These are phyloP conservation scores for Orobanche coerulescens DNA, from an alignment of 257 asterid genomes.

Conservation along the genomic window DNA sequence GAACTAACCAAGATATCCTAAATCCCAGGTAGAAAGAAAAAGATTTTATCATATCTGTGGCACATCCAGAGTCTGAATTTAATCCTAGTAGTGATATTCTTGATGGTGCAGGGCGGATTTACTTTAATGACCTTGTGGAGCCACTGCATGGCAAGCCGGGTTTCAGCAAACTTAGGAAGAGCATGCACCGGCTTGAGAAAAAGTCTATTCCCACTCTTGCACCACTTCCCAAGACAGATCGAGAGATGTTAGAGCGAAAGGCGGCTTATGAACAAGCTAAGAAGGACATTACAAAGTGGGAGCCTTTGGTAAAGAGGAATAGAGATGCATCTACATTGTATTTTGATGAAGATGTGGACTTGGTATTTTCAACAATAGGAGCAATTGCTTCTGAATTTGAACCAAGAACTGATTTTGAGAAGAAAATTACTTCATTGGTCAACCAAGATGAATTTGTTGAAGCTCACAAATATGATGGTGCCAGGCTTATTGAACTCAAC, in stretches of 20 bases:
- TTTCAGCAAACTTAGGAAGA: conserved; percentile 47
- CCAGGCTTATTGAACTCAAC: conserved; percentile 85
- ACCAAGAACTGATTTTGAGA: conserved; percentile 90
- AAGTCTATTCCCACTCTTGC: conserved; percentile 47
- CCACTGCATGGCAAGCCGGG: conserved; percentile 59
- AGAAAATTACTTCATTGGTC: conserved; percentile 63
- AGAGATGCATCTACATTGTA: conserved; percentile 82
- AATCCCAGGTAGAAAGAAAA: conserved; percentile 50
- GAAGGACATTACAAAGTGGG: conserved; percentile 80
- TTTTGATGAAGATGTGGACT: conserved; percentile 61
- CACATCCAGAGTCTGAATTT: conserved; percentile 85
- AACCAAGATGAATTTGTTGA: conserved; percentile 63
- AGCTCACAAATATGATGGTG: conserved; percentile 83
- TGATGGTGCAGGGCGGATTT: conserved; percentile 60
- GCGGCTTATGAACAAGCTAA: conserved; percentile 54
- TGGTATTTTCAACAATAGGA: conserved; percentile 75
- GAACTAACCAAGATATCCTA: too few species aligned
- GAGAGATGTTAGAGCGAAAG: conserved; percentile 52
- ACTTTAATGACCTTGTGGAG: conserved; percentile 64
- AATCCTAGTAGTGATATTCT: conserved; percentile 71
- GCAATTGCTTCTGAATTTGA: conserved; percentile 84
- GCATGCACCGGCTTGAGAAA: conserved; percentile 39
- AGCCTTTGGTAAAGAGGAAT: conserved; percentile 67
- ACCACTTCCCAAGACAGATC: conserved; percentile 65
- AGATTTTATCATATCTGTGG: conserved; percentile 52